phyloP scores from a whole-genome alignment of 306 rosid species.

The Cicer cuneatum region DNA sequence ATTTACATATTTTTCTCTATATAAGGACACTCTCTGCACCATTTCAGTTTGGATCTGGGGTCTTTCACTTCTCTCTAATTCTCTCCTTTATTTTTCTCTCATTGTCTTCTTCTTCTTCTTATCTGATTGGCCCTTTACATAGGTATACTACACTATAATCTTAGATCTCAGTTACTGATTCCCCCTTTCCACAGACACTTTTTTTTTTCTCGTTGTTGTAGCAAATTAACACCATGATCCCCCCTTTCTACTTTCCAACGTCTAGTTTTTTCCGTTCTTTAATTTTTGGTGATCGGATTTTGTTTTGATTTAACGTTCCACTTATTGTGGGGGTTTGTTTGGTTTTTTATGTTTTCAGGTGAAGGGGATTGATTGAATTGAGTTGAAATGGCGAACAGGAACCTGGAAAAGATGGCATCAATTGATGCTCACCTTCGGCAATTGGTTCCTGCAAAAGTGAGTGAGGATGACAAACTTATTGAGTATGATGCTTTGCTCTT shows the following conservation, averaged over 20 bases:
- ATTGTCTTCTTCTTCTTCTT: neutral
- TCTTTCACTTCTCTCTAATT: slow-evolving; percentile 11
- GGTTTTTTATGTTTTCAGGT: slow-evolving; percentile 32
- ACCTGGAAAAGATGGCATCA: slow-evolving; percentile 87
- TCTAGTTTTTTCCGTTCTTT: neutral
- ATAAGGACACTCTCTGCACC: slow-evolving; percentile 20
- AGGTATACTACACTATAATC: slow-evolving; percentile 46
- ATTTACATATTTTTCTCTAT: slow-evolving; percentile 39
- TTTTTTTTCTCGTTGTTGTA: too few species aligned
- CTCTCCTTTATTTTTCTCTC: slow-evolving; percentile 4
- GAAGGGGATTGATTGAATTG: neutral
- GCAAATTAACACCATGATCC: neutral
- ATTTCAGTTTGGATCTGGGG: slow-evolving; percentile 47
- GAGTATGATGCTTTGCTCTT: slow-evolving; percentile 91
- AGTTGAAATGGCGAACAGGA: slow-evolving; percentile 66
- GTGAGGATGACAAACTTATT: slow-evolving; percentile 92
- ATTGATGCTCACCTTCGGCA: slow-evolving; percentile 94
- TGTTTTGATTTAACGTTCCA: neutral
- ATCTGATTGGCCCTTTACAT: slow-evolving; percentile 44
- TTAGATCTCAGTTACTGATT: slow-evolving; percentile 12
- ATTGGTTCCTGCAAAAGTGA: slow-evolving; percentile 83
- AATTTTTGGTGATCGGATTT: neutral
- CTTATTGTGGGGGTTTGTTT: too few species aligned
- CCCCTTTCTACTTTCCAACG: slow-evolving; percentile 15
- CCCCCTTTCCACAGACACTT: neutral